phyloP scores from a whole-genome alignment of 1,284 basidiomycete genomes.

The Pterulicium gracile region DNA sequence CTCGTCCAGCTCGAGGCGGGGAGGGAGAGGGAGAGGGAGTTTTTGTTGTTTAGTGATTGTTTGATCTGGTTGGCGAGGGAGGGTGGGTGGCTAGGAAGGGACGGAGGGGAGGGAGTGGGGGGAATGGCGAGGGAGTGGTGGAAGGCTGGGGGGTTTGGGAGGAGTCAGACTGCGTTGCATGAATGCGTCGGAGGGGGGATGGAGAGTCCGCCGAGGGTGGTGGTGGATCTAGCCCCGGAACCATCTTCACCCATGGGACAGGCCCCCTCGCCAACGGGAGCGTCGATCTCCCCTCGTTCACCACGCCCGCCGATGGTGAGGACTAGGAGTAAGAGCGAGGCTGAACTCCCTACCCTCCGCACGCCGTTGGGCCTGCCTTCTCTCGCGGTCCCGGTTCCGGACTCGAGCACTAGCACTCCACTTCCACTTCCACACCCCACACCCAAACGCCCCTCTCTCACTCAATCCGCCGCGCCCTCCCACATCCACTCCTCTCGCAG shows the following conservation, averaged over 20 bases:
- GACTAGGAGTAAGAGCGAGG: slow-evolving; percentile 50
- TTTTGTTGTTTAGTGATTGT: slow-evolving; percentile 76
- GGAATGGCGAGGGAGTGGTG: slow-evolving; percentile 19
- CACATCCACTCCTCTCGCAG: slow-evolving; percentile 16
- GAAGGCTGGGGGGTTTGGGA: background rate
- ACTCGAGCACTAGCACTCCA: background rate
- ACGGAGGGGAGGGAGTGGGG: slow-evolving; percentile 26
- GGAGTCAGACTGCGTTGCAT: background rate
- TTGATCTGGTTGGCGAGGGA: slow-evolving; percentile 65
- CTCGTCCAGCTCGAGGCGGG: slow-evolving; percentile 47
- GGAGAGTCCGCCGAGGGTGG: slow-evolving; percentile 6
- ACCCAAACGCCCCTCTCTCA: background rate
- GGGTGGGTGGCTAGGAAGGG: no score
- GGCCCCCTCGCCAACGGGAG: slow-evolving; percentile 3
- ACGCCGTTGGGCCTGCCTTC: background rate
- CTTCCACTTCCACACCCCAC: slow-evolving; percentile 1
- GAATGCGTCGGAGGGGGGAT: background rate
- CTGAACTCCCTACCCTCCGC: slow-evolving; percentile 29
- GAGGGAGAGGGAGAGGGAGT: slow-evolving; percentile 46
- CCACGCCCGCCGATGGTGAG: slow-evolving; percentile 28
- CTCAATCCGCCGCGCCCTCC: background rate
- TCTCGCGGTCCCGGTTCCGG: background rate
- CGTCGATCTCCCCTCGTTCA: slow-evolving; percentile 2
- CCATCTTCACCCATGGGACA: background rate
- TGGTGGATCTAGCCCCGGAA: background rate